Conservation (phyloP, 768 basidiomycete species). For the Lactifluus piperatus region DNA sequence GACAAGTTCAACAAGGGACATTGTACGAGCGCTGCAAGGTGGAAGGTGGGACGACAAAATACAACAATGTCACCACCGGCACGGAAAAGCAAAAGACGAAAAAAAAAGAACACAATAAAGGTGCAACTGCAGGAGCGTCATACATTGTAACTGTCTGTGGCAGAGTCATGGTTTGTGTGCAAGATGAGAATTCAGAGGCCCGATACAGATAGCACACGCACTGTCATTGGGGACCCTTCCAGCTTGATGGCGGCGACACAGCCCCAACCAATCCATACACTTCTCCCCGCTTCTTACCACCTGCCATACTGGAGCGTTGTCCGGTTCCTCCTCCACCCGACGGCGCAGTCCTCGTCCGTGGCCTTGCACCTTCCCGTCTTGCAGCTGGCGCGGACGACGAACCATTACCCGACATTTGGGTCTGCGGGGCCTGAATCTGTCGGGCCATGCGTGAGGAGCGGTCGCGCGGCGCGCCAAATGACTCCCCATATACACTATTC, state of each 20-base stretch:
- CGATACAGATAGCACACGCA: neutral
- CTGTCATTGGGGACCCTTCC: slow-evolving; percentile 21
- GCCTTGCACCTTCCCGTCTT: slow-evolving; percentile 19
- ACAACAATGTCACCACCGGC: neutral
- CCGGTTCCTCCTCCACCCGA: slow-evolving; percentile 19
- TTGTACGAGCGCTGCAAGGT: neutral
- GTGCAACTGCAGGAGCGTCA: neutral
- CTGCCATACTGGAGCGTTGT: neutral
- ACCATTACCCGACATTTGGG: slow-evolving; percentile 1
- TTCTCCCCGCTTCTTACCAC: slow-evolving; percentile 2
- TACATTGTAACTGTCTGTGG: neutral
- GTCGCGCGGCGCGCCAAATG: slow-evolving; percentile 21
- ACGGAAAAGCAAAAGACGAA: neutral
- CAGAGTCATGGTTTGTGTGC: neutral
- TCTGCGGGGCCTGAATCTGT: slow-evolving; percentile 4
- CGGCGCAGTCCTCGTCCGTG: slow-evolving; percentile 28
- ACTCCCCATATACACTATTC: slow-evolving; percentile 64
- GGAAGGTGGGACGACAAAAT: neutral
- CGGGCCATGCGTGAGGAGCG: slow-evolving; percentile 22
- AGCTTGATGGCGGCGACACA: slow-evolving; percentile 29
- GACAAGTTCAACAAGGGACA: neutral
- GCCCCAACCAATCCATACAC: slow-evolving; percentile 17
- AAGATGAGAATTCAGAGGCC: no score
- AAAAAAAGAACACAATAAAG: neutral
- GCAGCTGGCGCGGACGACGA: slow-evolving; percentile 12